A percentile compares a stretch with the other conserved stretches of the same genome.
phyloP scores from a whole-genome alignment of 257 asterid species.

The Scutellaria barbata region DNA sequence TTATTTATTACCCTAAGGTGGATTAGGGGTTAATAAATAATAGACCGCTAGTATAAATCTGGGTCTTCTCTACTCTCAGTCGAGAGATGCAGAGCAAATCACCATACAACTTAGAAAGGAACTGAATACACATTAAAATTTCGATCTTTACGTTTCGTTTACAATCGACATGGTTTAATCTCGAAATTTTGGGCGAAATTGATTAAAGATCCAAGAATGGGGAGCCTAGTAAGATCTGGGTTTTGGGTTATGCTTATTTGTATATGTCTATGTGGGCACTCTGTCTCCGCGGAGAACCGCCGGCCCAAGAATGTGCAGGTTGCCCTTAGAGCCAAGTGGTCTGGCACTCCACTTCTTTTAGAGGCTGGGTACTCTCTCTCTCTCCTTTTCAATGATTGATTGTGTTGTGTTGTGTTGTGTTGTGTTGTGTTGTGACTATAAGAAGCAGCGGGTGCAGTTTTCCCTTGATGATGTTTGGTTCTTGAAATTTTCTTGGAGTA shows the following conservation, averaged over 20 bases:
- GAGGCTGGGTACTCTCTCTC: constrained; percentile 83
- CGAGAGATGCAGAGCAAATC: not conserved
- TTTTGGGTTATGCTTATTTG: constrained; percentile 46
- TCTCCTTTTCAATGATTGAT: not conserved
- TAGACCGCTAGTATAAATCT: not conserved
- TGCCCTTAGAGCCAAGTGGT: constrained; percentile 96
- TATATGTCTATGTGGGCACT: constrained; percentile 43
- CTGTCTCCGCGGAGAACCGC: constrained; percentile 59
- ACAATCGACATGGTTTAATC: constrained; percentile 45
- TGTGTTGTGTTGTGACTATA: constrained; percentile 8
- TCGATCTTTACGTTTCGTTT: constrained; percentile 33
- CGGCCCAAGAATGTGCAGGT: constrained; percentile 95
- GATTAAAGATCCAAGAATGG: constrained; percentile 58
- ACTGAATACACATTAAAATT: not conserved
- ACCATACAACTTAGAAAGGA: not conserved
- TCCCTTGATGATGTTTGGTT: constrained; percentile 11
- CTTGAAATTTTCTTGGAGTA: constrained; percentile 2
- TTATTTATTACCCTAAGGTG: too few species aligned
- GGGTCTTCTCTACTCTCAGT: not conserved
- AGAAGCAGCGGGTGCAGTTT: not conserved
- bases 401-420: constrained; percentile 26
- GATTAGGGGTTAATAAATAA: not conserved
- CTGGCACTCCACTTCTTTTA: constrained; percentile 86
- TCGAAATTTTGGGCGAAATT: constrained; percentile 30
- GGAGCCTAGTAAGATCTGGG: constrained; percentile 67